A percentile compares a stretch with the other conserved stretches of the same genome.
Evolutionary conservation across 1,139 yeast genomes (phyloP).

Genomic region (Suhomyces coccinellae): DNA sequence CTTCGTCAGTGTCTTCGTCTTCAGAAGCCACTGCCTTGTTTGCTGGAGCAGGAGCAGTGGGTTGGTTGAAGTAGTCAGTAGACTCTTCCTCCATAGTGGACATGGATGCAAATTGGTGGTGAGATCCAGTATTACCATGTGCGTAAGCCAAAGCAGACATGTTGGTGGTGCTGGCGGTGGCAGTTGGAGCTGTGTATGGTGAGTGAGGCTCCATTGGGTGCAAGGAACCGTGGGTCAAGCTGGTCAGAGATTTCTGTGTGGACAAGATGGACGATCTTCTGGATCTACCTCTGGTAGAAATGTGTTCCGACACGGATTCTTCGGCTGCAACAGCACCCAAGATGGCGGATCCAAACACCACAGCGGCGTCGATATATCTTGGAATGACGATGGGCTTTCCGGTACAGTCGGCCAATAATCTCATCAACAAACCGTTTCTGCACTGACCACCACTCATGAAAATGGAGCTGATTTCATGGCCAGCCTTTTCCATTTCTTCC

Average conservation of each 20-base stretch:
- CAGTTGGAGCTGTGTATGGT: constrained; percentile 75
- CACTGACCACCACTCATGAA: constrained; percentile 98
- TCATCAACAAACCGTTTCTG: constrained; percentile 83
- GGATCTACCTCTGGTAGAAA: constrained; percentile 35
- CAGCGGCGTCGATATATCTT: constrained; percentile 93
- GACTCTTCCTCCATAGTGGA: constrained; percentile 52
- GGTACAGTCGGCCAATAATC: constrained; percentile 89
- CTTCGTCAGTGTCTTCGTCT: constrained; percentile 39
- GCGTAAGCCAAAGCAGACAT: constrained; percentile 55
- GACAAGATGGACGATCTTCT: constrained; percentile 41
- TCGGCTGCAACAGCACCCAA: constrained; percentile 92
- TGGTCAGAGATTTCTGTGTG: constrained; percentile 34
- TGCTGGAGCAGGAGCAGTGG: constrained; percentile 12
- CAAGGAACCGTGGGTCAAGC: constrained; percentile 19
- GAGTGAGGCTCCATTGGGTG: constrained; percentile 42
- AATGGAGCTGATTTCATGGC: constrained; percentile 73
- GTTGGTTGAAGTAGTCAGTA: constrained; percentile 47
- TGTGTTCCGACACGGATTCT: constrained; percentile 46
- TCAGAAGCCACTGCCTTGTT: constrained; percentile 14
- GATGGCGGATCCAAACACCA: constrained; percentile 92
- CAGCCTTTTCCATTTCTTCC: constrained; percentile 76
- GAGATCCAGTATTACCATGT: constrained; percentile 35
- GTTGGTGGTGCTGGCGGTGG: constrained; percentile 60
- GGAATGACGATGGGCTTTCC: constrained; percentile 93
- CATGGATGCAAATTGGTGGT: constrained; percentile 57